Base-by-base conservation (phyloP, 2,329 filamentous ascomycete genomes). In the Cadophora sp. region DNA sequence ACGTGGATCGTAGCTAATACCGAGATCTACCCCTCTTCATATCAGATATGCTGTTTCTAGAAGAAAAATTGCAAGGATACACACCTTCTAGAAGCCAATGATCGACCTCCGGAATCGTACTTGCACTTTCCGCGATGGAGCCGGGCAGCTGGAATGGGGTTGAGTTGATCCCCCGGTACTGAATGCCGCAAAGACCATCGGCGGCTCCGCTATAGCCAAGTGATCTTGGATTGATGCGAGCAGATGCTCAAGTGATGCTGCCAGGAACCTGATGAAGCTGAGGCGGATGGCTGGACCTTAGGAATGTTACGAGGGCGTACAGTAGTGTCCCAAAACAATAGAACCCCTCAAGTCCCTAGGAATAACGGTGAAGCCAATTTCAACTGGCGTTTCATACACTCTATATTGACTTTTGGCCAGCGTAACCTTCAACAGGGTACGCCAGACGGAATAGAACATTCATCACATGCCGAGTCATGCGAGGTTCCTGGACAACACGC, bases 1-100 rank as follows among this genome's bases (percentile, higher is more conserved):
- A 24, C 24, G 37, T 61, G n/a, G 58, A 61, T 61, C 34, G 58
- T 61, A 29, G 40, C 58, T n/a, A 46, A 61, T 61, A 61, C 24
- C 58, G 37, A 60, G 22, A 61, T 27, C 37, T 61, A 29, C 58
- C 58, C 58, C 12, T 24, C 34, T 22, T 61, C 14, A 61, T 61
- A 46, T 61, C 22, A 61, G 34, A 29, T 46, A 29, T 19, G 58
- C 40, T 27, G 58, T 46, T 46, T 61, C 58, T n/a, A 61, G 37
- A 61, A 61, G 16, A n/a, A 12, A 24, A n/a, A 31, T 12, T 34
- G 31, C 55, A 58, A 37, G 55, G 55, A 24, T 58, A 58, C 31
- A 24, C n/a, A 58, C 29, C 31, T 34, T 58, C 55, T 58, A 37
- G 55, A 58, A 58, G 55, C 55, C 55, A 58, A 14, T 58, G 55